phyloP scores from a whole-genome alignment of 768 basidiomycete genomes.

The Termitomyces sp. region DNA sequence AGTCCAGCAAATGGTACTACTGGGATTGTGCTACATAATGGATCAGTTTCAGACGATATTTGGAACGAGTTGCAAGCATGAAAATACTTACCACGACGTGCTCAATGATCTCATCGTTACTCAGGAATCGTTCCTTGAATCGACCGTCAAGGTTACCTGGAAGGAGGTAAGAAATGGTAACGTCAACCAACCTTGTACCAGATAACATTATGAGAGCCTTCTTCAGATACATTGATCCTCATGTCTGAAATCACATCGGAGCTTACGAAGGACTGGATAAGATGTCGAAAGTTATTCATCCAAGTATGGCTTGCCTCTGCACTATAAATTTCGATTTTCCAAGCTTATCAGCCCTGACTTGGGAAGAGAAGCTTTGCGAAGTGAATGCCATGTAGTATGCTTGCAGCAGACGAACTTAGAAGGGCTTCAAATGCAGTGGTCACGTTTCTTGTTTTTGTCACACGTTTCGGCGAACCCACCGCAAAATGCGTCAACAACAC shows the following conservation, averaged over 20 bases:
- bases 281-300: not conserved
- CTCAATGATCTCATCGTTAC: constrained; percentile 72
- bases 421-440: no score
- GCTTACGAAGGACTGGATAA: constrained; percentile 29
- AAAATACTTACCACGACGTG: constrained; percentile 54
- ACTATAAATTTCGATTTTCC: constrained; percentile 21
- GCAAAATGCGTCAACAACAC: no score
- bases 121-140: constrained; percentile 64
- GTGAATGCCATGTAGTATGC: no score
- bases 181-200: constrained; percentile 64
- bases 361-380: no score
- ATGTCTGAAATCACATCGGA: constrained; percentile 71
- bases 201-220: constrained; percentile 49
- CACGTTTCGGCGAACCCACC: no score
- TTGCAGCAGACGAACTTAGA: no score
- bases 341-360: not conserved
- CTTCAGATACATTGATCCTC: constrained; percentile 57
- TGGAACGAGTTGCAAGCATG: not conserved
- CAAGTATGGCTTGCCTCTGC: constrained; percentile 21
- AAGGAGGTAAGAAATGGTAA: not conserved
- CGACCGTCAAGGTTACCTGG: constrained; percentile 5
- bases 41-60: not conserved
- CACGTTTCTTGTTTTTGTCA: no score
- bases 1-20: constrained; percentile 61
- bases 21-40: constrained; percentile 54